Percentiles rank a stretch among this genome's conserved stretches.
phyloP scores from a whole-genome alignment of 805 yeast genomes.

The Candida quercuum region DNA sequence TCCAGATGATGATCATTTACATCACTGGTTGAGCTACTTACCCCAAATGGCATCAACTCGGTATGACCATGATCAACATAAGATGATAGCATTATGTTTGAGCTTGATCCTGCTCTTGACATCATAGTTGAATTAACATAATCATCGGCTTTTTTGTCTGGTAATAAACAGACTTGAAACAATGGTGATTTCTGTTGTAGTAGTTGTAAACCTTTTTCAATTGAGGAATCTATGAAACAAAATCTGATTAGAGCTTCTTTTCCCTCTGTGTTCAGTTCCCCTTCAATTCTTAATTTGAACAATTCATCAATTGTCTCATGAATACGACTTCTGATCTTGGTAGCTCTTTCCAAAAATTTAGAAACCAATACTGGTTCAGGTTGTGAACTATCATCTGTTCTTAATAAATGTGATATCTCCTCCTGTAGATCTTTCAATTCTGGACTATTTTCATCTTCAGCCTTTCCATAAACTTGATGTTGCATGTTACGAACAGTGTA shows the following conservation, averaged over 20 bases:
- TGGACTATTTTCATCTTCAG: slow-evolving; percentile 12
- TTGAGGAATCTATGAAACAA: slow-evolving; percentile 65
- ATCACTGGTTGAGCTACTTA: slow-evolving; percentile 20
- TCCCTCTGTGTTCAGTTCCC: slow-evolving; percentile 60
- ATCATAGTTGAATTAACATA: slow-evolving; percentile 3
- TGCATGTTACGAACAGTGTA: slow-evolving; percentile 83
- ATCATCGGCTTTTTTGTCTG: background rate
- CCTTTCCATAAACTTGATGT: slow-evolving; percentile 32
- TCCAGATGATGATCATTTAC: slow-evolving; percentile 25
- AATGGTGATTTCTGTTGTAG: slow-evolving; percentile 24
- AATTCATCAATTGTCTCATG: slow-evolving; percentile 50
- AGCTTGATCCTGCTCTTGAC: slow-evolving; percentile 13
- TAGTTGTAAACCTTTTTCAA: slow-evolving; percentile 45
- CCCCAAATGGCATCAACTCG: slow-evolving; percentile 33
- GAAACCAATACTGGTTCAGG: slow-evolving; percentile 24
- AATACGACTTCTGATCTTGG: slow-evolving; percentile 32
- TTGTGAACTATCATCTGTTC: slow-evolving; percentile 29
- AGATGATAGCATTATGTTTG: slow-evolving; percentile 20
- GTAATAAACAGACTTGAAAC: slow-evolving; percentile 1
- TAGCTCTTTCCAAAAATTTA: slow-evolving; percentile 33
- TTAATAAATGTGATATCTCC: slow-evolving; percentile 32
- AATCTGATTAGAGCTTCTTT: slow-evolving; percentile 73
- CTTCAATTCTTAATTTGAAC: slow-evolving; percentile 49
- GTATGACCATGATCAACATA: slow-evolving; percentile 27
- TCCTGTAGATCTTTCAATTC: slow-evolving; percentile 60